phyloP scores from a whole-genome alignment of 2,329 filamentous ascomycete species.

The Claviceps sp. region DNA sequence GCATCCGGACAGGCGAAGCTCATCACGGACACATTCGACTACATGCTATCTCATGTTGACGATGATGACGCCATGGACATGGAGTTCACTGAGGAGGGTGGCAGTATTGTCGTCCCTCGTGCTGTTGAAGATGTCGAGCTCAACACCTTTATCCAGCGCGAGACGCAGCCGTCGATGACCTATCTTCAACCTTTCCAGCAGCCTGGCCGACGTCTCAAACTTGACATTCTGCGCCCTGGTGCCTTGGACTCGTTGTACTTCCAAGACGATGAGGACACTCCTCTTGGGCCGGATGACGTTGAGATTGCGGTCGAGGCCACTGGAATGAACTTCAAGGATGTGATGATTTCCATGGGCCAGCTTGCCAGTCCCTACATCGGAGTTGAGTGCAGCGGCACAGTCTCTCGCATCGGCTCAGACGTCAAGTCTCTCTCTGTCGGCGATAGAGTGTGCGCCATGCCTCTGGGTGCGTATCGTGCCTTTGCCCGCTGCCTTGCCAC shows the following conservation, averaged over 20 bases:
- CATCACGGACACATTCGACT: background rate
- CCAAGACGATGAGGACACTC: constrained; percentile 18
- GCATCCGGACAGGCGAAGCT: background rate
- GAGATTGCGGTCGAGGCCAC: constrained; percentile 30
- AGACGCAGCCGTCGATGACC: constrained; percentile 12
- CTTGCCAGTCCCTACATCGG: constrained; percentile 20
- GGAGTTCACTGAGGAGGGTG: constrained; percentile 17
- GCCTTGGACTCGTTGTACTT: constrained; percentile 28
- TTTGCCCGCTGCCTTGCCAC: constrained; percentile 19
- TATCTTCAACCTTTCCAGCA: constrained; percentile 26
- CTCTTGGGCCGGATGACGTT: constrained; percentile 22
- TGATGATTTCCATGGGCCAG: constrained; percentile 29
- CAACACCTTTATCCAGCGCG: constrained; percentile 15
- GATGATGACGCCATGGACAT: constrained; percentile 12
- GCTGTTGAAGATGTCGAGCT: constrained; percentile 14
- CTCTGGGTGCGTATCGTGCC: constrained; percentile 20
- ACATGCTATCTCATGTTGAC: background rate
- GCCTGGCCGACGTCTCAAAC: constrained; percentile 19
- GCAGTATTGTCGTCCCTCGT: constrained; percentile 16
- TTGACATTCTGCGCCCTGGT: constrained; percentile 25
- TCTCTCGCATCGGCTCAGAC: constrained; percentile 40
- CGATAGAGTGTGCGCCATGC: constrained; percentile 55
- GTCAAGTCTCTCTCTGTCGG: constrained; percentile 51
- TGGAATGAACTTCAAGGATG: constrained; percentile 33
- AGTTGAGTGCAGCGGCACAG: constrained; percentile 26